Percentiles rank a stretch among this genome's conserved stretches.
Evolutionary conservation across 768 basidiomycete genomes (phyloP).

Genomic region (Hygrophoropsis aurantiaca): DNA sequence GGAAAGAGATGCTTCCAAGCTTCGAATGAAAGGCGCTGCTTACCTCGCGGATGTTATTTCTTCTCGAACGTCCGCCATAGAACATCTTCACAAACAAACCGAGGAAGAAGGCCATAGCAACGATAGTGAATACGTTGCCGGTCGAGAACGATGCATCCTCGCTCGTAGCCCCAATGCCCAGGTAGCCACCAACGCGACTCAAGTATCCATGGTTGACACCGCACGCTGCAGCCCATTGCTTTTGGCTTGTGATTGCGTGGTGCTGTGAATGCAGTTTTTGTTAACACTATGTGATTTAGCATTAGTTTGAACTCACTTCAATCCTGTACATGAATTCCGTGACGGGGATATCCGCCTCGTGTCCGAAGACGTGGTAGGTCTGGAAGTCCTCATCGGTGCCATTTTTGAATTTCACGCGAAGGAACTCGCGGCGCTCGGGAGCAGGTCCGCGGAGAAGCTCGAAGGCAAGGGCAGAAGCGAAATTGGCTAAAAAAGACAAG

Average conservation of each 20-base stretch:
- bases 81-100: constrained; percentile 7
- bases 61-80: constrained; percentile 14
- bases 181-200: not conserved
- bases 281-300: too few relatives aligned
- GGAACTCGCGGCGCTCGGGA: constrained; percentile 76
- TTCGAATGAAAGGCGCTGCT: constrained; percentile 1
- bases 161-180: not conserved
- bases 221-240: constrained; percentile 41
- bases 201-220: constrained; percentile 27
- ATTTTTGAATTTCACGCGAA: constrained; percentile 83
- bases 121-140: not conserved
- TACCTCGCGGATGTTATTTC: constrained; percentile 3
- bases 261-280: constrained; percentile 24
- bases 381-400: constrained; percentile 61
- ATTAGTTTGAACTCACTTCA: constrained; percentile 65
- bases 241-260: constrained; percentile 35
- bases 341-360: constrained; percentile 69
- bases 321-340: constrained; percentile 82
- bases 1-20: constrained; percentile 11
- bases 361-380: constrained; percentile 68
- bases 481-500: constrained; percentile 51
- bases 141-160: not conserved
- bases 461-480: constrained; percentile 67
- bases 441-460: constrained; percentile 74
- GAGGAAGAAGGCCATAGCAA: constrained; percentile 12